A percentile compares a stretch with the other conserved stretches of the same genome.
These are phyloP conservation scores for Fusarium pseudograminearum DNA, from an alignment of 2,329 filamentous ascomycete species.

Conservation along the genomic window DNA sequence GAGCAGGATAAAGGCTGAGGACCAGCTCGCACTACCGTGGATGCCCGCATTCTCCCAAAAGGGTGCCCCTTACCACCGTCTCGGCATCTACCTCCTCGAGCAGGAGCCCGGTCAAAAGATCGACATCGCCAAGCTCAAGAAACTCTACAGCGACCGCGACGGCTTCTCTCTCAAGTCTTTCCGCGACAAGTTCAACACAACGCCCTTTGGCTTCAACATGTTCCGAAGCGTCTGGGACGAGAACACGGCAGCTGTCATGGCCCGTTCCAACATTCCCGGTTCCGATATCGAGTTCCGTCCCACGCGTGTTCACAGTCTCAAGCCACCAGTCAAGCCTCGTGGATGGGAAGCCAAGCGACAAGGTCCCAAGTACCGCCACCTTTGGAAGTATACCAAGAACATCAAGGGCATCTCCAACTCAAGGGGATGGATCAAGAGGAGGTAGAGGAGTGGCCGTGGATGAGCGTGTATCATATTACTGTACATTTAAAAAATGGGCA, in stretches of 20 bases:
- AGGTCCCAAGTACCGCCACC: slow-evolving; percentile 72
- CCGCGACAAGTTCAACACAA: slow-evolving; percentile 74
- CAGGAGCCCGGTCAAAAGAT: slow-evolving; percentile 73
- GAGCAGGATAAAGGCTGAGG: slow-evolving; percentile 66
- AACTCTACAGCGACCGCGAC: slow-evolving; percentile 67
- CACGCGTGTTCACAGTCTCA: slow-evolving; percentile 77
- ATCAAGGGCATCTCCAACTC: slow-evolving; percentile 62
- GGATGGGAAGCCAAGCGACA: slow-evolving; percentile 76
- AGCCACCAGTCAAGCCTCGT: slow-evolving; percentile 69
- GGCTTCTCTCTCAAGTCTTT: slow-evolving; percentile 82
- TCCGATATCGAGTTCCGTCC: slow-evolving; percentile 87
- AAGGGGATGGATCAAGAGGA: slow-evolving; percentile 57
- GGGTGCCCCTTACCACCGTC: slow-evolving; percentile 89
- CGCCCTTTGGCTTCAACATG: slow-evolving; percentile 83
- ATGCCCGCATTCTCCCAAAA: slow-evolving; percentile 88
- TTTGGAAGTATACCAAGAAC: slow-evolving; percentile 74
- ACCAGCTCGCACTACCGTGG: slow-evolving; percentile 83
- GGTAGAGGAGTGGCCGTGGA: slow-evolving; percentile 40
- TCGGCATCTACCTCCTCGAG: slow-evolving; percentile 85
- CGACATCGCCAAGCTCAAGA: slow-evolving; percentile 68
- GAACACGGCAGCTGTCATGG: slow-evolving; percentile 87
- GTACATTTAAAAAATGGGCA: slow-evolving; percentile 47
- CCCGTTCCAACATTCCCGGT: slow-evolving; percentile 77
- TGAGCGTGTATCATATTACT: slow-evolving; percentile 45
- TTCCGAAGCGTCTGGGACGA: slow-evolving; percentile 95